Evolutionary conservation across 2,329 filamentous ascomycete genomes (phyloP), one percentile per base, ranked within the genome.

Genomic region (Didymella lethalis): DNA sequence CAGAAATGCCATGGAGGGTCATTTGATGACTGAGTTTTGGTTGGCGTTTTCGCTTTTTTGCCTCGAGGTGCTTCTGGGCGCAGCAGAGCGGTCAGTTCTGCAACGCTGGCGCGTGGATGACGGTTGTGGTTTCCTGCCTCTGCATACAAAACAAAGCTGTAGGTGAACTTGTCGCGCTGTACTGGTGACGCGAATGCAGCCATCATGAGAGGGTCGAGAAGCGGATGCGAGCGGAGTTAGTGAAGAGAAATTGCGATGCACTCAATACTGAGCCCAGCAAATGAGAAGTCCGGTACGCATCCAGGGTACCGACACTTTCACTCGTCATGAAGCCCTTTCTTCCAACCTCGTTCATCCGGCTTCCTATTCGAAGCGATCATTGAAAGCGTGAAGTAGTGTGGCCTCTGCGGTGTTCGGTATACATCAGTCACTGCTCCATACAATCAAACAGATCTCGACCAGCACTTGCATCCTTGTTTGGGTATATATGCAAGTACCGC

Each of bases 1-100:
- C 86, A 89, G 83, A 83, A 89, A 62, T 88, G 85, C 1, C 80
- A 85, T 0, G 85, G 81, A 43, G 81, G 81, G 64, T 88, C 84
- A 44, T 82, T 79, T 0, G 58, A 48, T 11, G 34, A 51, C n/a
- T 54, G 32, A n/a, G 47, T 38, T 4, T 34, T 11, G 3, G 46
- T 48, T 10, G 61, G 40, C 4, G 57, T 59, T 12, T 48, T 54
- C 4, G 40, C 43, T 14, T 61, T 63, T 18, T 48, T 54, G 8
- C 45, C 46, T 20, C 65, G 70, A 25, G 54, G 34, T 48, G 18
- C 56, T 44, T 72, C 66, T 2, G 73, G 73, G 16, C 70, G 71
- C 8, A 77, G 14, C 6, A 34, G 32, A 5, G 32, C 32, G 32
- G 32, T n/a, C 7, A 77, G 64, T 41, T 77, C 73, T n/a, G 68